A percentile compares a stretch with the other conserved stretches of the same genome.
Conservation (phyloP, 169 alveolate genomes). For the Plasmodium coatneyi region DNA sequence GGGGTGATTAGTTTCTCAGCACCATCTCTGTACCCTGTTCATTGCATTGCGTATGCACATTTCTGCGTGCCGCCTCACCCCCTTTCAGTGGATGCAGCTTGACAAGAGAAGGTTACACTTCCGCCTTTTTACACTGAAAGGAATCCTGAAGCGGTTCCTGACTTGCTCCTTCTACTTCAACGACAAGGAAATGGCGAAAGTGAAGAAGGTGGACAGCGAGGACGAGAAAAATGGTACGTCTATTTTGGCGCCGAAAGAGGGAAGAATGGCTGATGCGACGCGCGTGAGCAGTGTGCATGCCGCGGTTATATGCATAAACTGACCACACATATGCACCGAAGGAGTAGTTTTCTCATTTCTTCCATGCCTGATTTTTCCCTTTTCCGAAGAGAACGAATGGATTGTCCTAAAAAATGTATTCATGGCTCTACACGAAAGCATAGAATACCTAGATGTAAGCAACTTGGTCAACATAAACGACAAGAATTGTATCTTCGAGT, state of each 20-base stretch:
- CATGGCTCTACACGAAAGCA: constrained; percentile 27
- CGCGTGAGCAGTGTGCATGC: background rate
- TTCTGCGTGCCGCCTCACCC: background rate
- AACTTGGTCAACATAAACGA: constrained; percentile 55
- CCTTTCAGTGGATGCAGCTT: constrained; percentile 48
- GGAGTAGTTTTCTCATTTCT: background rate
- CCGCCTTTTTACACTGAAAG: constrained; percentile 60
- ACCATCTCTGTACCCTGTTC: background rate
- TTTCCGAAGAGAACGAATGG: constrained; percentile 20
- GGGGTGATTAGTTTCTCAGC: background rate
- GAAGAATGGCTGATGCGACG: background rate
- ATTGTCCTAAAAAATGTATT: constrained; percentile 38
- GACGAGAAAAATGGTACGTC: constrained; percentile 24
- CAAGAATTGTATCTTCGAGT: constrained; percentile 65
- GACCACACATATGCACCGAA: background rate
- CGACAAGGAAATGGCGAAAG: constrained; percentile 38
- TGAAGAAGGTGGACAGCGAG: constrained; percentile 26
- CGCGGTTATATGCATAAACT: background rate
- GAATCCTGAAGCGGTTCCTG: constrained; percentile 53
- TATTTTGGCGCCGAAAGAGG: background rate
- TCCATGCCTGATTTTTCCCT: background rate
- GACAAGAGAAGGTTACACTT: constrained; percentile 31
- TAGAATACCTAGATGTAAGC: constrained; percentile 54
- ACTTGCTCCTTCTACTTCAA: constrained; percentile 45
- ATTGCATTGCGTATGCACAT: background rate